phyloP scores from a whole-genome alignment of 1,284 basidiomycete species.

The Cutaneotrichosporon cyanovorans region DNA sequence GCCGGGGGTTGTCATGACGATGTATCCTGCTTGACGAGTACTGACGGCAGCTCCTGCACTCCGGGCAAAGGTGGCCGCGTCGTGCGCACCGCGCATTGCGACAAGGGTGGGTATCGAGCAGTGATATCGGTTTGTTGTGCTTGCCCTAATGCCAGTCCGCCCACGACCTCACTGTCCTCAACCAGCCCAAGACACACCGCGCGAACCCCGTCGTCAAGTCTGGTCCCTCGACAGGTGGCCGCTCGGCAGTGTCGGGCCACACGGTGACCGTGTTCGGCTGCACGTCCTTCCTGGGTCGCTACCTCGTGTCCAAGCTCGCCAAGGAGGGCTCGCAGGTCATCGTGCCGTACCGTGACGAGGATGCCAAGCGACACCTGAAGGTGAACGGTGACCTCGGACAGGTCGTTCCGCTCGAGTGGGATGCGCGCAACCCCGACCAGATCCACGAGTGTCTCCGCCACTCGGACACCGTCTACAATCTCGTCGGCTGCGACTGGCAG shows the following conservation, averaged over 20 bases:
- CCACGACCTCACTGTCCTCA: slow-evolving; percentile 39
- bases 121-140: too few species aligned
- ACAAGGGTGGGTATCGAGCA: slow-evolving; percentile 16
- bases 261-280: slow-evolving; percentile 94
- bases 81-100: slow-evolving; percentile 14
- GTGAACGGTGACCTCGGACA: slow-evolving; percentile 95
- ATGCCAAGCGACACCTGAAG: slow-evolving; percentile 83
- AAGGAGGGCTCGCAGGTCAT: slow-evolving; percentile 91
- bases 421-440: slow-evolving; percentile 75
- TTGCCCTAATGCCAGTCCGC: too few species aligned
- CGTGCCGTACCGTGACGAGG: slow-evolving; percentile 91
- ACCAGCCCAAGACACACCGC: slow-evolving; percentile 24
- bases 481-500: slow-evolving; percentile 81
- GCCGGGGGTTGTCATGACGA: too few species aligned
- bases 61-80: slow-evolving; percentile 21
- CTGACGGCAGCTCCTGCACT: slow-evolving; percentile 27
- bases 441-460: slow-evolving; percentile 91
- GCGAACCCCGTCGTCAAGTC: slow-evolving; percentile 60
- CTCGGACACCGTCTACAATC: slow-evolving; percentile 96
- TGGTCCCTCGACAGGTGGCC: slow-evolving; percentile 64
- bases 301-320: slow-evolving; percentile 89
- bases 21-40: too few species aligned
- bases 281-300: slow-evolving; percentile 91
- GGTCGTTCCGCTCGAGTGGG: slow-evolving; percentile 96
- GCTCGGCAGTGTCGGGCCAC: slow-evolving; percentile 80